Evolutionary conservation across 352 stramenopile genomes (phyloP).

Genomic region (Phytophthora syringae): DNA sequence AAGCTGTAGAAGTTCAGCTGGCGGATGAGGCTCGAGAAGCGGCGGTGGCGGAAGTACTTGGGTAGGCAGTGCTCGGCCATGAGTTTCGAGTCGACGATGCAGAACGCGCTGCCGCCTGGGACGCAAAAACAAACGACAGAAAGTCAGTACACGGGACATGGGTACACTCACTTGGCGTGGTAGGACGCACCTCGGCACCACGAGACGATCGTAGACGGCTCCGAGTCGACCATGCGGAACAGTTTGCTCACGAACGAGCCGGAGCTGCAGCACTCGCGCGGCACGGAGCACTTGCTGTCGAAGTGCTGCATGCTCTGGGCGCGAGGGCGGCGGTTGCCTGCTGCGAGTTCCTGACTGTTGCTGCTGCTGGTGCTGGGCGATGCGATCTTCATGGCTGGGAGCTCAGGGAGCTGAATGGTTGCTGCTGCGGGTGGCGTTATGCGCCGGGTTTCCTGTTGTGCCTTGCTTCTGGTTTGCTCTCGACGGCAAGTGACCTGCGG

Average conservation of each 20-base stretch:
- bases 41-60: constrained; percentile 91
- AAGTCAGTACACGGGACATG: not conserved
- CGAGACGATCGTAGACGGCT: constrained; percentile 81
- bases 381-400: constrained; percentile 37
- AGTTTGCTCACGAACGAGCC: constrained; percentile 89
- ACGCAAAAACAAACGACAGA: not conserved
- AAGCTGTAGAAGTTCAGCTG: constrained; percentile 95
- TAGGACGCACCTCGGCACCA: constrained; percentile 67
- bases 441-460: constrained; percentile 1
- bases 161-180: not conserved
- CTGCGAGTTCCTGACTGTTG: not conserved
- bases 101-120: constrained; percentile 88
- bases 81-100: constrained; percentile 91
- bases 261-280: constrained; percentile 62
- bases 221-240: constrained; percentile 86
- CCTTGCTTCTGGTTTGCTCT: not conserved
- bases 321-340: constrained; percentile 44
- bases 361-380: constrained; percentile 7
- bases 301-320: constrained; percentile 66
- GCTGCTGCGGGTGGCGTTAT: constrained; percentile 17
- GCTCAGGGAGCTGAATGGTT: constrained; percentile 7
- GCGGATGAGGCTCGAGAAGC: constrained; percentile 90
- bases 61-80: constrained; percentile 89
- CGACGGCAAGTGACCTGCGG: constrained; percentile 30
- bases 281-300: constrained; percentile 30